Conservation (phyloP, 2,329 filamentous ascomycete species). For the Aspergillus pseudoglaucus region DNA sequence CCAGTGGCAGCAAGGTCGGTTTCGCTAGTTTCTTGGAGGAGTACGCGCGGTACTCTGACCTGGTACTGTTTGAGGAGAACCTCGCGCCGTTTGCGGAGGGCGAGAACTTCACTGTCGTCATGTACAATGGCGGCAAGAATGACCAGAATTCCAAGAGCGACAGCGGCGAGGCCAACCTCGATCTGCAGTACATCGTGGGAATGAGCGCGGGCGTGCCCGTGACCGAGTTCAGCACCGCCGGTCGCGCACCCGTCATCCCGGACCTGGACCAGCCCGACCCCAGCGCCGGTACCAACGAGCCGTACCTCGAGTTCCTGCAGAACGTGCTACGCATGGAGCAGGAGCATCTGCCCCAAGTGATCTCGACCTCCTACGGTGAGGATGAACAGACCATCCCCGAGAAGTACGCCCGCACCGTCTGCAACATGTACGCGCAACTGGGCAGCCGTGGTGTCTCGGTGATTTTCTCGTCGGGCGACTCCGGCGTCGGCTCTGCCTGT, state of each 20-base stretch:
- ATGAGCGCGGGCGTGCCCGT: constrained; percentile 39
- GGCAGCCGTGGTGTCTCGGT: constrained; percentile 45
- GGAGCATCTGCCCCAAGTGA: constrained; percentile 28
- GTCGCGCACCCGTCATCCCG: constrained; percentile 41
- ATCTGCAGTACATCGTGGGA: constrained; percentile 45
- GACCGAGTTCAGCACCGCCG: constrained; percentile 44
- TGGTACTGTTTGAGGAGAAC: constrained; percentile 33
- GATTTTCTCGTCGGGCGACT: constrained; percentile 46
- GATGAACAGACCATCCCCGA: constrained; percentile 35
- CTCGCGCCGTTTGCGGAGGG: constrained; percentile 36
- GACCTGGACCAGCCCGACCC: constrained; percentile 42
- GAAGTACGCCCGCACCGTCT: constrained; percentile 33
- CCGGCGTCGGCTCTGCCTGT: constrained; percentile 36
- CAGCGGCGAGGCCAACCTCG: constrained; percentile 46
- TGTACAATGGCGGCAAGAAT: constrained; percentile 37
- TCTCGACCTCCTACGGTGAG: constrained; percentile 37
- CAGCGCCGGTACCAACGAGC: constrained; percentile 42
- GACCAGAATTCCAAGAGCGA: constrained; percentile 30
- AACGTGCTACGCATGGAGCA: constrained; percentile 24
- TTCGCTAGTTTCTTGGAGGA: constrained; percentile 45
- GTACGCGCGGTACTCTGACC: constrained; percentile 44
- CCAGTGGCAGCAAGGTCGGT: constrained; percentile 35
- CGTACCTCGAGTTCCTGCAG: constrained; percentile 33
- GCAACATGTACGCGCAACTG: constrained; percentile 44
- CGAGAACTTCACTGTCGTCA: constrained; percentile 40